Conservation (phyloP, 352 stramenopile genomes). For the Globisporangium echinulatum region DNA sequence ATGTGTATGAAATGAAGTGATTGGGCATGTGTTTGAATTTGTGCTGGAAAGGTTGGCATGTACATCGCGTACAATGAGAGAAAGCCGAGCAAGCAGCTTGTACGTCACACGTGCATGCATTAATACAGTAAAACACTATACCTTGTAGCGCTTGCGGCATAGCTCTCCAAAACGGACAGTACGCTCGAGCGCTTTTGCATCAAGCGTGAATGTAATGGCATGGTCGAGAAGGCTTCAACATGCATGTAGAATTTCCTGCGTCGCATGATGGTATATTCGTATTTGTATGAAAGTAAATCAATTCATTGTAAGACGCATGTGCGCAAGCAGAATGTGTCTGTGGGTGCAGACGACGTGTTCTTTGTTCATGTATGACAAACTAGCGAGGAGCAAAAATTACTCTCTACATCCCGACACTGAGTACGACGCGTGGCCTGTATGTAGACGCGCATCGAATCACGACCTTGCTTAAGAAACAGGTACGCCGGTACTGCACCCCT, state of each 20-base stretch:
- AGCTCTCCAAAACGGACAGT: not conserved
- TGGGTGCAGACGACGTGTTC: not conserved
- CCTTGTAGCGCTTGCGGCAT: not conserved
- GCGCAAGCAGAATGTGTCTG: not conserved
- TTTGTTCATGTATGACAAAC: not conserved
- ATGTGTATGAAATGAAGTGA: not conserved
- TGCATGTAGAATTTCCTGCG: not conserved
- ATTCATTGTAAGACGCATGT: not conserved
- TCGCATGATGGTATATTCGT: not conserved
- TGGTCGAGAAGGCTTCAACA: not conserved
- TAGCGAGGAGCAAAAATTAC: too few species aligned
- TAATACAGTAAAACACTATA: not conserved
- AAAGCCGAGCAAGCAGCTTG: not conserved
- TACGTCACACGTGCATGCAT: not conserved
- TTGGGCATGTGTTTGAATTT: not conserved
- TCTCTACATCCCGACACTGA: too few species aligned
- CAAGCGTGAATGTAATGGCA: not conserved
- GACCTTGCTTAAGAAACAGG: too few species aligned
- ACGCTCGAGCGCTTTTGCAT: not conserved
- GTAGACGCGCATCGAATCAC: too few species aligned
- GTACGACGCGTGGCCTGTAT: too few species aligned
- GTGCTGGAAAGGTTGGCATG: not conserved
- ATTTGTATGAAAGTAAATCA: not conserved
- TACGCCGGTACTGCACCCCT: too few species aligned
- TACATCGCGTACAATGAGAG: not conserved